phyloP scores from a whole-genome alignment of 148 eudicot species.

The Camellia lanceoleosa region DNA sequence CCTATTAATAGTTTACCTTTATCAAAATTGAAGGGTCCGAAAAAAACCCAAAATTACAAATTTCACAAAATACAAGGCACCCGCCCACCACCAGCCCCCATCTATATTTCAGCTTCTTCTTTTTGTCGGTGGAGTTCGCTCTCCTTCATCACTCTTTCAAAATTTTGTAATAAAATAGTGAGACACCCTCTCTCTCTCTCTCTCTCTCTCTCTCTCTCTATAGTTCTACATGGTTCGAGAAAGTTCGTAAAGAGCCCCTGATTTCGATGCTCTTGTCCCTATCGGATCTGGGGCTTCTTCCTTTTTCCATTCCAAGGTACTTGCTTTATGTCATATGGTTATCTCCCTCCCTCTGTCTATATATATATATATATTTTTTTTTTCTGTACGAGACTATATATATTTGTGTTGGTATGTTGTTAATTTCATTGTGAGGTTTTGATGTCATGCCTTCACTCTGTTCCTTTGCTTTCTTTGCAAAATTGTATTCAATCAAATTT shows the following conservation, averaged over 20 bases:
- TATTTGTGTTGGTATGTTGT: too few species aligned
- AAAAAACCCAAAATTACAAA: too few species aligned
- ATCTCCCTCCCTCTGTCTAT: background rate
- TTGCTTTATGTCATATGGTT: background rate
- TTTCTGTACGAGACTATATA: too few species aligned
- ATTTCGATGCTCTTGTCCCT: conserved; percentile 8
- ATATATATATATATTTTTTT: background rate
- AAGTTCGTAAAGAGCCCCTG: conserved; percentile 5
- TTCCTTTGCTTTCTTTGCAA: background rate
- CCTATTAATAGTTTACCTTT: too few species aligned
- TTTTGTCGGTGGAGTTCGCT: too few species aligned
- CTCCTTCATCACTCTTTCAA: too few species aligned
- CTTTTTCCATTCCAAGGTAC: background rate
- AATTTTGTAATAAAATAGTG: too few species aligned
- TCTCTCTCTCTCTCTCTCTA: background rate
- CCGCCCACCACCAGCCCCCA: too few species aligned
- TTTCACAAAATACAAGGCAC: too few species aligned
- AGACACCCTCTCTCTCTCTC: too few species aligned
- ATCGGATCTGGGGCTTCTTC: conserved; percentile 28
- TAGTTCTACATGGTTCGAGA: conserved; percentile 3
- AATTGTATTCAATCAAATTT: background rate
- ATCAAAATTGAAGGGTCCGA: too few species aligned
- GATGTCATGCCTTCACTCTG: background rate
- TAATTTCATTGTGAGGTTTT: background rate
- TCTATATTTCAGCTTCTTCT: too few species aligned